Base-by-base conservation (phyloP, 1,139 yeast genomes). In the Arxiozyma bovina region DNA sequence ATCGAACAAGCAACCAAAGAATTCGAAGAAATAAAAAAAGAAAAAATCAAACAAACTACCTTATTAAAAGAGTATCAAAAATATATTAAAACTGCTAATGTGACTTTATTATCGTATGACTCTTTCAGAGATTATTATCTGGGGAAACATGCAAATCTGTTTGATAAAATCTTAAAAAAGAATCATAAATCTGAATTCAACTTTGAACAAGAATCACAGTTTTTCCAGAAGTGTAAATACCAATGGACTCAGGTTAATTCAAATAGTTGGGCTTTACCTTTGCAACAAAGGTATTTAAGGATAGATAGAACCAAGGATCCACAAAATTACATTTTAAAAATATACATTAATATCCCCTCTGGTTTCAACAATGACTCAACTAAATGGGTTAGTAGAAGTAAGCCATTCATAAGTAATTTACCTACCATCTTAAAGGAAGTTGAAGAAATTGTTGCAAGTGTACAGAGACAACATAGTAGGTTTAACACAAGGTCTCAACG, bases 81-180 rank as follows among this genome's bases (percentile, higher is more conserved):
- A 8, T 46, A 34, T 22, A 3, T 46, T 5, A 50, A 58, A 25
- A 60, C 58, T 34, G 50, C 56, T 4, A 58, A 57, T 15, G 54
- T 72, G 17, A 66, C 69, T 0, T 53, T 68, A 53, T 62, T 69
- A 1, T 63, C 72, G 0, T 72, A 61, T 56, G 64, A 67, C 23
- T 60, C 61, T 11, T 63, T 71, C 38, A 58, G 59, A 42, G 62
- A 68, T 3, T 71, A 67, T 54, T 58, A 61, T 38, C 9, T 17
- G 4, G 41, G 40, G 2, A 21, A 45, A 18, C 17, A 21, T 34
- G 25, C 4, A 22, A 11, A 17, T 11, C 1, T 43, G 7, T n/a
- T 20, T 15, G n/a, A 30, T n/a, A 18, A 23, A 8, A 15, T 25
- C 3, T 9, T 21, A 11, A 48, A 44, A 21, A 38, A 38, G 30